phyloP scores from a whole-genome alignment of 73 alveolate genomes.

The Tetrahymena thermophila region DNA sequence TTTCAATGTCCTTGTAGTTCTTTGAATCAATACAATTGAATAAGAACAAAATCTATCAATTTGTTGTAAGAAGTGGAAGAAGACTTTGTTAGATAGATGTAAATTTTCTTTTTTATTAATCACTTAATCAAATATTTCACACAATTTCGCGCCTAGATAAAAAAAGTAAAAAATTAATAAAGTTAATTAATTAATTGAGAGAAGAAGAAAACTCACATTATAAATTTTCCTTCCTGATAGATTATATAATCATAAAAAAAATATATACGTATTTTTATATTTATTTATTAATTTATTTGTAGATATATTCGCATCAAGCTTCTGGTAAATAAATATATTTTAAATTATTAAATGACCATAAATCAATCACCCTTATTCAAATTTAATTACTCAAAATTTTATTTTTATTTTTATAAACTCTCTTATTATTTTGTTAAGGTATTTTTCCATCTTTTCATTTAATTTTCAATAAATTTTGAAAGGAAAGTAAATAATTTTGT shows the following conservation, averaged over 20 bases:
- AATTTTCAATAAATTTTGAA: too few species aligned
- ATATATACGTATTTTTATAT: too few species aligned
- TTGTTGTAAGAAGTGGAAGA: background rate
- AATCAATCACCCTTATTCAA: background rate
- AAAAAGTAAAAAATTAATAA: background rate
- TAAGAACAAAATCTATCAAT: background rate
- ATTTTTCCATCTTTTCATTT: too few species aligned
- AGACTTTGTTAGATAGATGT: background rate
- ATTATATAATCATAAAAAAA: background rate
- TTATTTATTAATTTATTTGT: too few species aligned
- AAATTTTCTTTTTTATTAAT: background rate
- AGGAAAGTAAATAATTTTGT: too few species aligned
- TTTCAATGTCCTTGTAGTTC: background rate
- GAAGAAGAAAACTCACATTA: background rate
- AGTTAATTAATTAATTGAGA: background rate
- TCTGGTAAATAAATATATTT: too few species aligned
- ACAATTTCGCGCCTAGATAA: conserved; percentile 1
- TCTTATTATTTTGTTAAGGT: background rate
- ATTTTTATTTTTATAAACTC: background rate
- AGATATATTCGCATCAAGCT: too few species aligned
- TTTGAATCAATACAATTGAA: background rate
- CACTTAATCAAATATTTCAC: background rate
- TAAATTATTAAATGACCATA: background rate
- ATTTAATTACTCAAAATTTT: background rate
- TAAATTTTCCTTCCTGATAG: background rate